Evolutionary conservation across 2,329 filamentous ascomycete genomes (phyloP).

Genomic region (Hypomyces rosellus): DNA sequence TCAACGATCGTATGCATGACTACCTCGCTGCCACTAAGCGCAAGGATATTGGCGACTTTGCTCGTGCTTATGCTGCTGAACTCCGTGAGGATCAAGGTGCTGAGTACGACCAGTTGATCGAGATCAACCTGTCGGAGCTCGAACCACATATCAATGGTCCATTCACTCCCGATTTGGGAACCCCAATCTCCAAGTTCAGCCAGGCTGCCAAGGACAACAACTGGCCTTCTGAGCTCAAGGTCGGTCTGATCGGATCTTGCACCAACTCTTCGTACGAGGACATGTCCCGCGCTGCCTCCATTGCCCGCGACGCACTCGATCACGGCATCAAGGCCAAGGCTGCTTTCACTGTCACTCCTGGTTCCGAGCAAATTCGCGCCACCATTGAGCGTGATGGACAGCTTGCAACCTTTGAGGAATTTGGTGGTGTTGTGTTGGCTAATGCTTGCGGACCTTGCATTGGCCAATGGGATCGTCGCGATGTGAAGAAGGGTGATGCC

Average conservation of each 20-base stretch:
- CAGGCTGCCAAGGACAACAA: conserved; percentile 88
- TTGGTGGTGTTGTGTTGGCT: conserved; percentile 87
- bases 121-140: conserved; percentile 90
- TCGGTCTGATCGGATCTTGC: conserved; percentile 95
- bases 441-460: conserved; percentile 94
- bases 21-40: conserved; percentile 92
- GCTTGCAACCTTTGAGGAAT: conserved; percentile 91
- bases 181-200: conserved; percentile 95
- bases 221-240: conserved; percentile 96
- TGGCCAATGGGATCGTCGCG: conserved; percentile 89
- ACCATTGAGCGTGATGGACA: conserved; percentile 89
- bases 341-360: conserved; percentile 90
- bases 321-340: conserved; percentile 93
- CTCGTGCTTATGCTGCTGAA: conserved; percentile 75
- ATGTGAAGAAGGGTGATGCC: conserved; percentile 89
- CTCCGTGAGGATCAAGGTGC: conserved; percentile 83
- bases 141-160: conserved; percentile 99
- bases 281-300: conserved; percentile 88
- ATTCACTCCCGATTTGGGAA: conserved; percentile 96
- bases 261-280: conserved; percentile 85
- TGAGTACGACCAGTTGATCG: conserved; percentile 92
- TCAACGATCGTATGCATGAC: conserved; percentile 96
- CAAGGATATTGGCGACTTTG: conserved; percentile 81
- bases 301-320: conserved; percentile 82
- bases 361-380: conserved; percentile 92